These are phyloP conservation scores for Kandelia obovata DNA, from an alignment of 345 rosid genomes.

Conservation along the genomic window DNA sequence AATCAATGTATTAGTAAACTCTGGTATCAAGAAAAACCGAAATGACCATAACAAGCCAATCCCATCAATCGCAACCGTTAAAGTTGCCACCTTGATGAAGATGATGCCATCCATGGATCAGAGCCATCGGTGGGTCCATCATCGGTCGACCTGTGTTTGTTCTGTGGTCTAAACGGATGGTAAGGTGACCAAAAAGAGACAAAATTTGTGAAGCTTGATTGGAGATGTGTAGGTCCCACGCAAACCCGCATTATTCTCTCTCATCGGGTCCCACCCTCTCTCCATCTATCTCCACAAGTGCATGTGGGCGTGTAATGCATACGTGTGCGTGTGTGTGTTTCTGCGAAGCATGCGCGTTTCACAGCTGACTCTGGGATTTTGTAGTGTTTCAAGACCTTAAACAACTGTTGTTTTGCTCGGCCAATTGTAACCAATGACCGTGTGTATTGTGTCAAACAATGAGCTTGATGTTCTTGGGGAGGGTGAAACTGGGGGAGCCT, in stretches of 20 bases:
- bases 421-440: too few species aligned
- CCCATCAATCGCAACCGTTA: conserved; percentile 27
- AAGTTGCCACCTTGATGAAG: not conserved
- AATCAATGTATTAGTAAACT: conserved; percentile 19
- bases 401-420: too few species aligned
- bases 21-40: conserved; percentile 1
- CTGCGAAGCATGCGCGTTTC: too few species aligned
- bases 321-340: too few species aligned
- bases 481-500: not conserved
- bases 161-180: not conserved
- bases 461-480: not conserved
- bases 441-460: too few species aligned
- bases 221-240: conserved; percentile 17
- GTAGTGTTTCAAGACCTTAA: too few species aligned
- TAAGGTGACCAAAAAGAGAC: not conserved
- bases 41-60: conserved; percentile 22
- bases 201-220: not conserved
- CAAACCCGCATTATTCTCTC: conserved; percentile 22
- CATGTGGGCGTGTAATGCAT: too few species aligned
- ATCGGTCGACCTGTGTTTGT: not conserved
- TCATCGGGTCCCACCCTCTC: not conserved
- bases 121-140: conserved; percentile 20
- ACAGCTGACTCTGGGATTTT: too few species aligned
- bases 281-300: too few species aligned
- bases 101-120: conserved; percentile 9